Evolutionary conservation across 352 stramenopile species (phyloP).

Genomic region (Globisporangium rhizosaccharum): DNA sequence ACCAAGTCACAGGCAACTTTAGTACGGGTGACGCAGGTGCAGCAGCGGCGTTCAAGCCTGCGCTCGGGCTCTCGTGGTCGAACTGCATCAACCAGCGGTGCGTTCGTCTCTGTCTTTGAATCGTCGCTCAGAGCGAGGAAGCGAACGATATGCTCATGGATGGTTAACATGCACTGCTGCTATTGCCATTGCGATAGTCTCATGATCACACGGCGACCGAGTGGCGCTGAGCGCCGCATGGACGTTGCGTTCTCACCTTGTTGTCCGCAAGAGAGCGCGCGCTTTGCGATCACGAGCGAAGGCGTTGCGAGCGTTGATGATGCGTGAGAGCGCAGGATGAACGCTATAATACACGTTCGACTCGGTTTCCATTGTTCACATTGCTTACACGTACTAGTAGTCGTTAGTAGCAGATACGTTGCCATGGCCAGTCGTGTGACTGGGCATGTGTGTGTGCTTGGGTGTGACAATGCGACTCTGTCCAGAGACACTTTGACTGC

Average conservation of each 20-base stretch:
- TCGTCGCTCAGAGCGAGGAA: no score
- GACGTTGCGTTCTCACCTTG: slow-evolving; percentile 61
- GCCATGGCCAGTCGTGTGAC: no score
- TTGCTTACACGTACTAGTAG: not conserved
- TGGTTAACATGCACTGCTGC: not conserved
- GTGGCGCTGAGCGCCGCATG: slow-evolving; percentile 26
- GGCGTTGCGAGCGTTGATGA: slow-evolving; percentile 24
- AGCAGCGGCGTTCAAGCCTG: slow-evolving; percentile 35
- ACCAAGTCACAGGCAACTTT: slow-evolving; percentile 79
- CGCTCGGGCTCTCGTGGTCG: slow-evolving; percentile 74
- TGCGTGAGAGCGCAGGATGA: not conserved
- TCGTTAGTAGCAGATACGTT: no score
- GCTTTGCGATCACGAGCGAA: slow-evolving; percentile 55
- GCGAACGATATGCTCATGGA: not conserved
- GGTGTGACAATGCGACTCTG: no score
- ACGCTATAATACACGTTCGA: no score
- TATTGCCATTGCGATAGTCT: slow-evolving; percentile 22
- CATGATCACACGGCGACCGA: slow-evolving; percentile 34
- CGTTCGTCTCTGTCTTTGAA: not conserved
- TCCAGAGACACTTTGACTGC: no score
- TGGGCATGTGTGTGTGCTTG: no score
- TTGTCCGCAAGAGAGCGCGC: slow-evolving; percentile 23
- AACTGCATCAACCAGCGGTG: slow-evolving; percentile 83
- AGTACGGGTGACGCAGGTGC: slow-evolving; percentile 14
- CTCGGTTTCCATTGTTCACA: no score